Evolutionary conservation across 768 basidiomycete genomes (phyloP).

Genomic region (Hygrophoropsis aurantiaca): DNA sequence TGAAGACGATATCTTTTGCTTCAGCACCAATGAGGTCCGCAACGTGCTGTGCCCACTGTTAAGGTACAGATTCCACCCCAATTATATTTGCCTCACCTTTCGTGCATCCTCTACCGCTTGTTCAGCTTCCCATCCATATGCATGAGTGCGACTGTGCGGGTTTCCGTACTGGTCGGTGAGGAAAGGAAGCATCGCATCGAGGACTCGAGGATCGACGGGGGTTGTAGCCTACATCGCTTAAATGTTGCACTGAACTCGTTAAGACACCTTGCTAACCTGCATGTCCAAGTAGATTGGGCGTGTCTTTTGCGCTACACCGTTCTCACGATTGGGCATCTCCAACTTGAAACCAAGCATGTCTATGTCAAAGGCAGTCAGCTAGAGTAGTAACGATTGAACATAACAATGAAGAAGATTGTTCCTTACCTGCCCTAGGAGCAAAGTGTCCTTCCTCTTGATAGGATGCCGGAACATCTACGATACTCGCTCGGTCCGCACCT

Average conservation of each 20-base stretch:
- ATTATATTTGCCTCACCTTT: conserved; percentile 48
- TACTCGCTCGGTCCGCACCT: conserved; percentile 76
- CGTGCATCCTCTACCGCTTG: conserved; percentile 90
- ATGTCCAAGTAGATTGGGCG: conserved; percentile 97
- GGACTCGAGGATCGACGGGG: conserved; percentile 93
- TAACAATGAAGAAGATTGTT: conserved; percentile 1
- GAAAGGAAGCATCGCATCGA: conserved; percentile 96
- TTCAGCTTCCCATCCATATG: conserved; percentile 99
- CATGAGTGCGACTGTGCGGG: conserved; percentile 96
- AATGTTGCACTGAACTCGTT: conserved; percentile 7
- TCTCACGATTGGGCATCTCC: conserved; percentile 60
- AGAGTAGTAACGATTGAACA: neutral
- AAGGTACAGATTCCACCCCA: neutral
- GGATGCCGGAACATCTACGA: conserved; percentile 76
- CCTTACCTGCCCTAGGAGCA: conserved; percentile 65
- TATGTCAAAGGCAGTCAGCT: conserved; percentile 26
- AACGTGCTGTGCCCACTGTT: conserved; percentile 56
- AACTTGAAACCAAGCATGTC: conserved; percentile 92
- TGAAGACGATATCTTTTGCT: conserved; percentile 94
- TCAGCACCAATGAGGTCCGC: conserved; percentile 94
- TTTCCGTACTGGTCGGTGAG: conserved; percentile 96
- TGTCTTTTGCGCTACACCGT: conserved; percentile 54
- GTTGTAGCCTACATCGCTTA: conserved; percentile 76
- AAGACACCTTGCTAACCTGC: conserved; percentile 59
- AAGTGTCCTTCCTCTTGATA: conserved; percentile 72